phyloP scores from a whole-genome alignment of 2,329 filamentous ascomycete genomes.

The Tolypocladium capitatum region DNA sequence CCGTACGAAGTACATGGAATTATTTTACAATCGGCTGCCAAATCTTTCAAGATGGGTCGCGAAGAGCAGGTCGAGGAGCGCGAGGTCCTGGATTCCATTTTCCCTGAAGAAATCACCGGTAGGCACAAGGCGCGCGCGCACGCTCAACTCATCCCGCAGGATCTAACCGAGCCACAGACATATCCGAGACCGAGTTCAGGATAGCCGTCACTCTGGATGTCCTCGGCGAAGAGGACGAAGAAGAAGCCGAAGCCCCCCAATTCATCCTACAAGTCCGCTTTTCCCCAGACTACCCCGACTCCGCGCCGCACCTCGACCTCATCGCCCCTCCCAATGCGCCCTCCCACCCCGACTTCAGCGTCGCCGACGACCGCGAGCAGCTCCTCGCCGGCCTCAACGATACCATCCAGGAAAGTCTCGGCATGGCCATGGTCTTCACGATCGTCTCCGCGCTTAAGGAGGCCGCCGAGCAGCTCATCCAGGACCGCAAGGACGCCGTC shows the following conservation, averaged over 20 bases:
- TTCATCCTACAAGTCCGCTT: slow-evolving; percentile 79
- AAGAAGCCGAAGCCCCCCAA: slow-evolving; percentile 50
- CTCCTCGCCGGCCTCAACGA: slow-evolving; percentile 60
- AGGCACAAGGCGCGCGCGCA: not conserved
- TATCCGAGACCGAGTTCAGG: slow-evolving; percentile 80
- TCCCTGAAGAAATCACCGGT: slow-evolving; percentile 95
- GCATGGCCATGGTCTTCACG: slow-evolving; percentile 96
- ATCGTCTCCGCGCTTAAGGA: slow-evolving; percentile 82
- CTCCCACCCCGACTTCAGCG: slow-evolving; percentile 59
- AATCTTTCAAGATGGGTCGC: slow-evolving; percentile 37
- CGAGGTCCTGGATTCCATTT: slow-evolving; percentile 96
- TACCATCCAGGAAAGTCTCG: slow-evolving; percentile 80
- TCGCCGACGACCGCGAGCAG: slow-evolving; percentile 63
- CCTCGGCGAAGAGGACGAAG: slow-evolving; percentile 48
- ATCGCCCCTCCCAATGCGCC: slow-evolving; percentile 56
- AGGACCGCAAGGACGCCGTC: slow-evolving; percentile 54
- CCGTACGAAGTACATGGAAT: too few relatives aligned
- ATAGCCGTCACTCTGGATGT: slow-evolving; percentile 78
- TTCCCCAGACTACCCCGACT: slow-evolving; percentile 82
- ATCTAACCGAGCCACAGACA: slow-evolving; percentile 40
- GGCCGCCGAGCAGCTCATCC: slow-evolving; percentile 71
- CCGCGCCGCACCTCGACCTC: slow-evolving; percentile 70
- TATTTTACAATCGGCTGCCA: not conserved
- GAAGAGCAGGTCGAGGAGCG: slow-evolving; percentile 95
- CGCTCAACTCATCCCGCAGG: not conserved